Evolutionary conservation across 345 rosid species (phyloP).

Genomic region (Pelargonium nanum): DNA sequence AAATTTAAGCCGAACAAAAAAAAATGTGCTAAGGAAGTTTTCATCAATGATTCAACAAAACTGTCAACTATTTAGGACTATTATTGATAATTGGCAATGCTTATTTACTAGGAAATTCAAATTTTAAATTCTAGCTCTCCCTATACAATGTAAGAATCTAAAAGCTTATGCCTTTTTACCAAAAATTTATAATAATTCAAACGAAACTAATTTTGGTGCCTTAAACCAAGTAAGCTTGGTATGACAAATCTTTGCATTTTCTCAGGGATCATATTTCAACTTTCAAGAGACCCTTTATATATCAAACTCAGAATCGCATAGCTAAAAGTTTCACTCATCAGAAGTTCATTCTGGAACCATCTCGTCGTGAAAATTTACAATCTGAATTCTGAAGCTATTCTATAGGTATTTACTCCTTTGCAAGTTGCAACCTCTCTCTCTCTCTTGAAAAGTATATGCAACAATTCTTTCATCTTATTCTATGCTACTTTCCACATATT

Average conservation of each 20-base stretch:
- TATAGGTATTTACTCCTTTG: too few species aligned
- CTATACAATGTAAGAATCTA: neutral
- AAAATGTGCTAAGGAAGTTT: neutral
- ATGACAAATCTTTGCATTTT: neutral
- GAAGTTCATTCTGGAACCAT: too few species aligned
- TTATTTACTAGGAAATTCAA: too few species aligned
- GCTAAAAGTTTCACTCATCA: too few species aligned
- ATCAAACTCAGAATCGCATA: too few species aligned
- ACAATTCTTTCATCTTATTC: neutral
- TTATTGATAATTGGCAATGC: too few species aligned
- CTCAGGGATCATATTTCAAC: too few species aligned
- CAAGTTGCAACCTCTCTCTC: too few species aligned
- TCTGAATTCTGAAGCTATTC: neutral
- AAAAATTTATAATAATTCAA: too few species aligned
- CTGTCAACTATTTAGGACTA: neutral
- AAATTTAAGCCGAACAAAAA: slow-evolving; percentile 8
- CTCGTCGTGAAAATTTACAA: neutral
- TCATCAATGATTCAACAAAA: slow-evolving; percentile 2
- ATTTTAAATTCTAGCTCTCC: neutral
- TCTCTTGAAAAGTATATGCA: too few species aligned
- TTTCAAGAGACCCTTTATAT: too few species aligned
- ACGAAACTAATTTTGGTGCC: too few species aligned
- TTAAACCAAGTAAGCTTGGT: neutral
- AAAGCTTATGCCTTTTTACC: neutral
- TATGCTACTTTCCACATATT: neutral